Conservation (phyloP, 768 basidiomycete species). For the Pulveroboletus ravenelii region DNA sequence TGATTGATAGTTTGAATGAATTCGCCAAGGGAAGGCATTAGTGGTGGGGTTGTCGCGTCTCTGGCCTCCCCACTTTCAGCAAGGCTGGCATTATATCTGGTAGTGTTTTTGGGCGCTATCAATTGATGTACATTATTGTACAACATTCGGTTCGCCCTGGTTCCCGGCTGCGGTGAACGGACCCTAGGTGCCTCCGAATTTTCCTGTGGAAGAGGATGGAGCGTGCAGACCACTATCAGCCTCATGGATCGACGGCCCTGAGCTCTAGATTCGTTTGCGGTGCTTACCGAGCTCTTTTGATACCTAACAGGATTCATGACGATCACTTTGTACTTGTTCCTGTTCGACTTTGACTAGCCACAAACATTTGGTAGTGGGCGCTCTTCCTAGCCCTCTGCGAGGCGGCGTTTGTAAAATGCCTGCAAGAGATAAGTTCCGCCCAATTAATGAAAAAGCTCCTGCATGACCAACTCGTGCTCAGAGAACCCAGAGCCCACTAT, state of each 20-base stretch:
- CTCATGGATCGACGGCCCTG: not conserved
- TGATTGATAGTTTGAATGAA: conserved; percentile 9
- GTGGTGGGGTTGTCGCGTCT: not conserved
- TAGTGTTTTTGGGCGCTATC: not conserved
- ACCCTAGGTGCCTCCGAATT: not conserved
- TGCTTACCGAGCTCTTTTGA: not conserved
- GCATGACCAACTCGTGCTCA: not conserved
- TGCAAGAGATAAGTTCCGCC: not conserved
- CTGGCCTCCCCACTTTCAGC: not conserved
- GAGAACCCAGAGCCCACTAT: not conserved
- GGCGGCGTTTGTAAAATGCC: not conserved
- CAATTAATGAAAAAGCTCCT: not conserved
- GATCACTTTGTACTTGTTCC: not conserved
- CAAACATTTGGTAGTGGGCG: too few species aligned
- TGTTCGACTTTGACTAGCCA: not conserved
- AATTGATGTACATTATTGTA: not conserved
- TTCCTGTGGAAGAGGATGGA: not conserved
- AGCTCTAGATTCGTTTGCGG: not conserved
- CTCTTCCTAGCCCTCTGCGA: not conserved
- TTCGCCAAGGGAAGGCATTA: conserved; percentile 15
- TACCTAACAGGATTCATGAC: not conserved
- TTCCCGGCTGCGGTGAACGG: not conserved
- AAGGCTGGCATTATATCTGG: conserved; percentile 8
- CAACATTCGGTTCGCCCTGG: not conserved
- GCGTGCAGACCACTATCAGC: not conserved